Conservation (phyloP, 2,329 filamentous ascomycete genomes). For the Drechmeria coniospora region DNA sequence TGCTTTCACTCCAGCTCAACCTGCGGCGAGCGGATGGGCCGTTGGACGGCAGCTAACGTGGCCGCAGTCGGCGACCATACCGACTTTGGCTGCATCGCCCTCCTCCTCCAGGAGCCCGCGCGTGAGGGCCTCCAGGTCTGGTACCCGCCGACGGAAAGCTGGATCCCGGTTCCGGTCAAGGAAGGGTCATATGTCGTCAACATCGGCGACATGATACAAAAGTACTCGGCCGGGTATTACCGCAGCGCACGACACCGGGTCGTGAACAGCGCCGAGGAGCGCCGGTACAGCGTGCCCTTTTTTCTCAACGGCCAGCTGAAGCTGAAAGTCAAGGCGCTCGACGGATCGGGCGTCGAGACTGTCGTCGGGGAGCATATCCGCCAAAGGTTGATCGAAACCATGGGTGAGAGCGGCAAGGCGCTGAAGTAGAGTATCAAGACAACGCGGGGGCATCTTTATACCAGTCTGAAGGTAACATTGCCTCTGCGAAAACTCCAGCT, state of each 20-base stretch:
- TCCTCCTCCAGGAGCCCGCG: conserved; percentile 13
- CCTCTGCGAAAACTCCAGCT: no score
- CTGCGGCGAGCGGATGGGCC: no score
- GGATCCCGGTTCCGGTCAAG: conserved; percentile 15
- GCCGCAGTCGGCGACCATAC: conserved; percentile 13
- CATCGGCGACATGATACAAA: conserved; percentile 20
- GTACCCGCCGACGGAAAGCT: conserved; percentile 11
- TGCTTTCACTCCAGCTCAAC: rapidly evolving
- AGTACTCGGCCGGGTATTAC: conserved; percentile 15
- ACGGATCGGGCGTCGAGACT: conserved; percentile 1
- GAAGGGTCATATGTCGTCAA: conserved; percentile 19
- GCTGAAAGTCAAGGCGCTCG: conserved; percentile 1
- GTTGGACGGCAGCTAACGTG: background rate
- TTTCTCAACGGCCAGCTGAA: conserved; percentile 11
- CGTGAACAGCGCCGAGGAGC: conserved; percentile 9
- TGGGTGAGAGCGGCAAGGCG: conserved; percentile 2
- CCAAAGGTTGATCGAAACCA: conserved; percentile 2
- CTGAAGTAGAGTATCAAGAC: background rate
- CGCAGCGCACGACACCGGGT: conserved; percentile 16
- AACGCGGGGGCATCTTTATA: background rate
- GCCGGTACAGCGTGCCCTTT: conserved; percentile 13
- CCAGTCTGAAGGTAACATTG: no score
- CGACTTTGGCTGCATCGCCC: conserved; percentile 13
- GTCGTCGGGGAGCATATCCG: conserved; percentile 3
- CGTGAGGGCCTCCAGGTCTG: conserved; percentile 14